Percentiles rank a stretch among this genome's conserved stretches.
These are phyloP conservation scores for Xerocomus brunneocitrinus DNA, from an alignment of 768 basidiomycete species.

Conservation along the genomic window DNA sequence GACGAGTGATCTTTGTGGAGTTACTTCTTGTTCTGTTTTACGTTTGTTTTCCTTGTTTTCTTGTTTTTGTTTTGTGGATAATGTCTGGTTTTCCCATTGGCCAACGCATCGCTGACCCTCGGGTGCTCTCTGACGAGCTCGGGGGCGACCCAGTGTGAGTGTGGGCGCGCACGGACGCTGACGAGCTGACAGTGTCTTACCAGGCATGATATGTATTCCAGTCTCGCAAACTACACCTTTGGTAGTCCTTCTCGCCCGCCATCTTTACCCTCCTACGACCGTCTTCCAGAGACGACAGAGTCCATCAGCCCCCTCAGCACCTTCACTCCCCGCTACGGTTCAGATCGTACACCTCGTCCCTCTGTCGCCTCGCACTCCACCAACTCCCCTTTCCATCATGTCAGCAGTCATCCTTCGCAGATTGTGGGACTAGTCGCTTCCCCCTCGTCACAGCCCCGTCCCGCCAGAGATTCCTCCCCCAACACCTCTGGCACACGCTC, in stretches of 20 bases:
- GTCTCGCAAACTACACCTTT: constrained; percentile 40
- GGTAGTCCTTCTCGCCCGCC: constrained; percentile 27
- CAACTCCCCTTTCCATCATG: constrained; percentile 4
- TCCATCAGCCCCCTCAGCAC: constrained; percentile 36
- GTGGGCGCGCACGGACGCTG: background rate
- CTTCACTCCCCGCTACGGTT: constrained; percentile 15
- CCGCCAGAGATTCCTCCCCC: constrained; percentile 4
- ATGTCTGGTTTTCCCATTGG: constrained; percentile 16
- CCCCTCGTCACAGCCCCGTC: constrained; percentile 13
- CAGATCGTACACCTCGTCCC: constrained; percentile 43
- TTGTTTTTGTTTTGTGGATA: constrained; percentile 6
- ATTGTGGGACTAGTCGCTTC: constrained; percentile 25
- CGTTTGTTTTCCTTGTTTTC: background rate
- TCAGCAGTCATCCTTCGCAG: constrained; percentile 34
- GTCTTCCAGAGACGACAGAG: constrained; percentile 13
- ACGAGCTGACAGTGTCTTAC: background rate
- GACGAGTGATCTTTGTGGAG: background rate
- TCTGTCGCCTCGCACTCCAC: constrained; percentile 30
- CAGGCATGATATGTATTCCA: constrained; percentile 32
- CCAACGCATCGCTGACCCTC: constrained; percentile 28
- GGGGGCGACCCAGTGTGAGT: constrained; percentile 3
- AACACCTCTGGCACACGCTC: constrained; percentile 9
- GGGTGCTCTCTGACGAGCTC: constrained; percentile 26
- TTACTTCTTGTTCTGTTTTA: background rate
- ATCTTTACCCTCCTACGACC: constrained; percentile 9